Base-by-base conservation (phyloP, 1,284 basidiomycete genomes). In the Coriolopsis trogii region DNA sequence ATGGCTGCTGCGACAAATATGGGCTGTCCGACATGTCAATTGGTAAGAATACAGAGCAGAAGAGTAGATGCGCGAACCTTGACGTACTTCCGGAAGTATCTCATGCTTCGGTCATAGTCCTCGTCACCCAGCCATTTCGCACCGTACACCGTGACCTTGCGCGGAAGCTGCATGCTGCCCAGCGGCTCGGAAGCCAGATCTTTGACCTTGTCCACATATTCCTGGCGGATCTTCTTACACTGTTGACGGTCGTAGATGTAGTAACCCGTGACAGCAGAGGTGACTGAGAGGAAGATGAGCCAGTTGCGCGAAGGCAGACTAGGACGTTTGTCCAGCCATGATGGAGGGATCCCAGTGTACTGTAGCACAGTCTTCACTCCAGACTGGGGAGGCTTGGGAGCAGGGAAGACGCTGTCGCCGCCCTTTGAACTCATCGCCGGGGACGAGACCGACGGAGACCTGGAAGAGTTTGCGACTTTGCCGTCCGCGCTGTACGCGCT, bases 51-150 rank as follows among this genome's bases (percentile, higher is more conserved):
- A 31, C 33, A 39, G 53, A 49, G 36, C 9, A 24, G 52, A 50
- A 49, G 37, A 43, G 39, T 51, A 46, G 44, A 25, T 62, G 36
- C 28, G 47, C 76, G 63, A 63, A 96, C 95, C 88, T 97, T 97
- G 77, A 98, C 85, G 72, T 97, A 98, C 76, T 91, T 93, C 67
- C 91, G 87, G 74, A 98, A 99, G 77, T 93, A 94, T 68, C 79
- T 85, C 65, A 92, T 74, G 47, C 86, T 83, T 56, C 91, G 85
- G 67, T 95, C 87, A 60, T 86, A 85, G 66, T 98, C 95, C 64
- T 96, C 93, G 70, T 99, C 97, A 41, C 92, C 95, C 1, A 95
- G 94, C 84, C 94, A 96, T 67, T 91, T 91, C 31, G 85, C 84
- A 25, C 88, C 92, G 65, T 93, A 94, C 18, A 98, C 93, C 2